Evolutionary conservation across 75 land plant genomes (phyloP).

Genomic region (Cupressus sempervirens): DNA sequence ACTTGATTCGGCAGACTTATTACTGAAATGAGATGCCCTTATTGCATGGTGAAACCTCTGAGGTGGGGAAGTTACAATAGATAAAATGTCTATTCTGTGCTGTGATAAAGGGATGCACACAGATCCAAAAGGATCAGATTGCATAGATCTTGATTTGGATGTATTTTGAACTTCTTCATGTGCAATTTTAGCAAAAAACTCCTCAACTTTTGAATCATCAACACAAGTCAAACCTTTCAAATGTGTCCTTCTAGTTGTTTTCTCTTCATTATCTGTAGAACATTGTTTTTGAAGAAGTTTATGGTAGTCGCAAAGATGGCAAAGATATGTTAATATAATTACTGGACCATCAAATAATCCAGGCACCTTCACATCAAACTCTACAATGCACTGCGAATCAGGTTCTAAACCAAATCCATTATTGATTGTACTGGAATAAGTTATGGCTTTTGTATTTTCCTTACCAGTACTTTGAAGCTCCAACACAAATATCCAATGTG

Average conservation of each 20-base stretch:
- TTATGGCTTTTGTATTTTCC: not conserved
- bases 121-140: conserved; percentile 20
- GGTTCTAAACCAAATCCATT: conserved; percentile 29
- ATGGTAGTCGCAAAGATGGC: conserved; percentile 35
- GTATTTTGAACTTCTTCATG: conserved; percentile 6
- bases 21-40: not conserved
- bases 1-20: not conserved
- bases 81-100: conserved; percentile 27
- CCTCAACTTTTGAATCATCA: conserved; percentile 6
- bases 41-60: conserved; percentile 12
- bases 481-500: conserved; percentile 33
- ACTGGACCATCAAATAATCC: conserved; percentile 21
- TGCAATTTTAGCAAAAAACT: conserved; percentile 4
- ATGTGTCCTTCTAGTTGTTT: not conserved
- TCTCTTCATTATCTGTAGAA: not conserved
- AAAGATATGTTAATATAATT: conserved; percentile 22
- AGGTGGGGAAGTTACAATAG: conserved; percentile 18
- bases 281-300: conserved; percentile 14
- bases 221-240: not conserved
- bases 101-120: conserved; percentile 25
- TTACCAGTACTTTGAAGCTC: conserved; percentile 18
- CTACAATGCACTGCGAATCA: conserved; percentile 21
- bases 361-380: conserved; percentile 24
- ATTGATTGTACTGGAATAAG: conserved; percentile 25
- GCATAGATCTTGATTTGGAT: not conserved